These are phyloP conservation scores for Bipolaris cookei DNA, from an alignment of 2,329 filamentous ascomycete genomes.

Conservation along the genomic window DNA sequence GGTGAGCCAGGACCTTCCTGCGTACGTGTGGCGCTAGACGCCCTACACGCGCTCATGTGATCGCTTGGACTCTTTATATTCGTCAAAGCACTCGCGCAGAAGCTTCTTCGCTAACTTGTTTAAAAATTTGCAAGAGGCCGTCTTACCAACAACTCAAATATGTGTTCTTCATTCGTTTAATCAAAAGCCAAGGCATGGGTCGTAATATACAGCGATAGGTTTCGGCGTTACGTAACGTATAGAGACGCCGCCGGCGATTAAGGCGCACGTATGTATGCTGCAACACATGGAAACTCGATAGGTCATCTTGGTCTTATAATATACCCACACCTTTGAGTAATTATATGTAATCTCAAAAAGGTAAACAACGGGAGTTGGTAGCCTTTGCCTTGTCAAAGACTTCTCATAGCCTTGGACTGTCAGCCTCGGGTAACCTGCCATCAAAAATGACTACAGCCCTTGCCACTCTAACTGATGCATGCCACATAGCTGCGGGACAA, in stretches of 20 bases:
- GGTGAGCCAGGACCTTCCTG: slow-evolving; percentile 7
- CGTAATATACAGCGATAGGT: background rate
- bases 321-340: background rate
- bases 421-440: background rate
- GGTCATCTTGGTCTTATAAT: background rate
- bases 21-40: slow-evolving; percentile 17
- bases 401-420: background rate
- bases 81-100: background rate
- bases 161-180: background rate
- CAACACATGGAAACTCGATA: background rate
- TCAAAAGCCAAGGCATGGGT: background rate
- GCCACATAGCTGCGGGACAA: background rate
- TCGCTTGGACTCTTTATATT: slow-evolving; percentile 4
- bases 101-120: background rate
- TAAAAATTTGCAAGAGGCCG: background rate
- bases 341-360: background rate
- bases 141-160: background rate
- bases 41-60: slow-evolving; percentile 22
- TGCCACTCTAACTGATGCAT: background rate
- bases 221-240: slow-evolving; percentile 1
- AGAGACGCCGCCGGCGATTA: background rate
- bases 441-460: background rate
- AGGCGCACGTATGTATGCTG: background rate
- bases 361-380: background rate
- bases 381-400: background rate